Evolutionary conservation across 2,329 filamentous ascomycete genomes (phyloP), one percentile per base, ranked within the genome.

Genomic region (Hortaea sp.): DNA sequence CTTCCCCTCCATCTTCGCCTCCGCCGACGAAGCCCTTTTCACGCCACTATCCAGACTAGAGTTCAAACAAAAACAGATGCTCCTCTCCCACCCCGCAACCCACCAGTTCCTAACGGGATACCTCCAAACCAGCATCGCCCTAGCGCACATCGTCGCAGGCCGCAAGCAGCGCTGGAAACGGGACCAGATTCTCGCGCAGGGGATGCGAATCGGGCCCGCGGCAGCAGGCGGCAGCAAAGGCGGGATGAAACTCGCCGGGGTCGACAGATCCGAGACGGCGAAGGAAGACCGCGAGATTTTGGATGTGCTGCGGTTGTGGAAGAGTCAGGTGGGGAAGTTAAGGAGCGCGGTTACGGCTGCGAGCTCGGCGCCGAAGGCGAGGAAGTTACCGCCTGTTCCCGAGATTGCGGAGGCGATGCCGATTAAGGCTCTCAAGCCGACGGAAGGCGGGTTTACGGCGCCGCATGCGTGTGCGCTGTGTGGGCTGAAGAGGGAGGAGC

Each of bases 151-250:
- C 42, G 81, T 95, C 47, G 85, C 86, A 1, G 90, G 89, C 7
- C 82, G 90, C 48, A 88, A 86, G 58, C 71, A 85, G 43, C 83
- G 90, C 47, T 97, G 90, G 90, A 90, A 94, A 63, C 79, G 90
- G 45, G 90, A 97, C 66, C 83, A 79, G 51, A 81, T 88, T 51
- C 72, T 97, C 9, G 79, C 85, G 1, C 88, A 95, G 64, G 82
- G 83, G 59, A 95, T 94, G 85, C 81, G 84, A 47, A 94, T 97
- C 50, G 79, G 80, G 0, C 78, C 78, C 13, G 86, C 87, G 1
- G 79, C 81, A 11, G 77, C 87, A 1, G 82, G 81, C 3, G 78
- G 81, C 44, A 87, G 85, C 57, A 65, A 69, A 43, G 82, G 75
- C n/a, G 79, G 90, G 3, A 95, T 97, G 90, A 97, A 95, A 66